phyloP scores from a whole-genome alignment of 176 grass and related monocot species.

The Chrysopogon serrulatus region DNA sequence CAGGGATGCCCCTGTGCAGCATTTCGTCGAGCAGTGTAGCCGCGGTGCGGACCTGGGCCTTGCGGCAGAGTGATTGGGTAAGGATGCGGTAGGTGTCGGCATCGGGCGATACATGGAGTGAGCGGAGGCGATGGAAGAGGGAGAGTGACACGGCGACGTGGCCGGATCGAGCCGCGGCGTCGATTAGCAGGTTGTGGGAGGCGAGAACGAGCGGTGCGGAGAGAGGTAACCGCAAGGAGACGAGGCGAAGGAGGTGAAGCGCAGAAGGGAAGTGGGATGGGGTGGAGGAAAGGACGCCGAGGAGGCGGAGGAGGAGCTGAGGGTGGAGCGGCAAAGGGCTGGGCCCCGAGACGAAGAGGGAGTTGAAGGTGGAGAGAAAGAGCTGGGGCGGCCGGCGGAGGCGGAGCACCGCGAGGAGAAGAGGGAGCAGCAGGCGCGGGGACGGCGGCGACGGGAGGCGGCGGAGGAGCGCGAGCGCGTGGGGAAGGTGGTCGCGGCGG shows the following conservation, averaged over 20 bases:
- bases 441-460: slow-evolving; percentile 44
- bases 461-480: slow-evolving; percentile 51
- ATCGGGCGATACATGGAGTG: slow-evolving; percentile 48
- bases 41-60: slow-evolving; percentile 58
- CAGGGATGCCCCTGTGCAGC: slow-evolving; percentile 66
- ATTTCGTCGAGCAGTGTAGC: slow-evolving; percentile 68
- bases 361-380: slow-evolving; percentile 49
- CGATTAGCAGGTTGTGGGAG: slow-evolving; percentile 71
- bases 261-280: slow-evolving; percentile 47
- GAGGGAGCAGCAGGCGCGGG: slow-evolving; percentile 41
- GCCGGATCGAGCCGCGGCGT: slow-evolving; percentile 52
- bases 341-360: slow-evolving; percentile 48
- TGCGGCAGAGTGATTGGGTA: slow-evolving; percentile 54
- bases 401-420: slow-evolving; percentile 49
- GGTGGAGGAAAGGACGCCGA: slow-evolving; percentile 33
- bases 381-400: slow-evolving; percentile 47
- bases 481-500: slow-evolving; percentile 44
- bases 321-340: slow-evolving; percentile 36
- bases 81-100: slow-evolving; percentile 62
- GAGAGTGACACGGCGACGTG: slow-evolving; percentile 52
- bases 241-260: slow-evolving; percentile 41
- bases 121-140: slow-evolving; percentile 57
- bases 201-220: slow-evolving; percentile 47
- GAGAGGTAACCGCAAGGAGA: slow-evolving; percentile 41
- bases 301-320: slow-evolving; percentile 39